Conservation (phyloP, 2,329 filamentous ascomycete species). For the Aschersonia sp. region DNA sequence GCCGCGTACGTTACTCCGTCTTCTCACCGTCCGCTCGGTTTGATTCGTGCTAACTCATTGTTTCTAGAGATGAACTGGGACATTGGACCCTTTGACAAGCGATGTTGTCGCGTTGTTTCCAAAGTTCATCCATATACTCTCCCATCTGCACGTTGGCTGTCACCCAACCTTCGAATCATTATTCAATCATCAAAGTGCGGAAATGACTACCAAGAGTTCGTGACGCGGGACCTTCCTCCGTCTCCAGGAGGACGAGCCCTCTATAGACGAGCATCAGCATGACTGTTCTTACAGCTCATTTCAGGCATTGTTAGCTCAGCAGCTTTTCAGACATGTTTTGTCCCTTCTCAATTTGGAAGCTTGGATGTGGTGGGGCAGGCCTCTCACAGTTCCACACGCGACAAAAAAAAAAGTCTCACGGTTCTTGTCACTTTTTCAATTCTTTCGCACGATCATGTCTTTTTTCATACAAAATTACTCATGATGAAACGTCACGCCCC, state of each 20-base stretch:
- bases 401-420: not conserved
- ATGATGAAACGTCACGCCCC: conserved; percentile 6
- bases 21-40: not conserved
- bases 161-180: too few species aligned
- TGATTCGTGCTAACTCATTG: not conserved
- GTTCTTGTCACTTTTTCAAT: not conserved
- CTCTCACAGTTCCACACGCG: conserved; percentile 4
- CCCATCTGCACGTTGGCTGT: too few species aligned
- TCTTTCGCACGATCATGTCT: not conserved
- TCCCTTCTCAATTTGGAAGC: not conserved
- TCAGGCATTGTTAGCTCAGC: not conserved
- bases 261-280: too few species aligned
- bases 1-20: conserved; percentile 34
- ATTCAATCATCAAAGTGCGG: too few species aligned
- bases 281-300: not conserved
- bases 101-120: not conserved
- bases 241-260: too few species aligned
- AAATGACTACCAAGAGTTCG: too few species aligned
- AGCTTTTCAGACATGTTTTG: not conserved
- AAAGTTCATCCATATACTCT: not conserved
- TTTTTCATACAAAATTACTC: not conserved
- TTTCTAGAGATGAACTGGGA: not conserved
- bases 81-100: not conserved
- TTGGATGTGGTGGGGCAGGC: conserved; percentile 7
- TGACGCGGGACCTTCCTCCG: too few species aligned